Base-by-base conservation (phyloP, 306 rosid genomes). In the Mimosa bimucronata region DNA sequence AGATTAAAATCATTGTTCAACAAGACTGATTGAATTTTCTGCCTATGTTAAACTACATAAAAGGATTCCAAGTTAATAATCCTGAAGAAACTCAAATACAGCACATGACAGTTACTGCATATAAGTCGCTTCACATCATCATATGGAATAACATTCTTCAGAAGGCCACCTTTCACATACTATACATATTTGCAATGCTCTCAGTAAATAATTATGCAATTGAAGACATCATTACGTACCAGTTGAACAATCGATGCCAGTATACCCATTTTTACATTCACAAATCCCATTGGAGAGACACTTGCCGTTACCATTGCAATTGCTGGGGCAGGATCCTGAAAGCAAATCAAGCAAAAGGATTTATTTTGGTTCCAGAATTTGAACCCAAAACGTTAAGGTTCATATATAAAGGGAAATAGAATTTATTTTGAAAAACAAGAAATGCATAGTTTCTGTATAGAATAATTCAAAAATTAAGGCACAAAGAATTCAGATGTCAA, bases 211-310 rank as follows among this genome's bases (percentile, higher is more conserved):
- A 40, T 69, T 15, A 42, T 34, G 11, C 16, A 50, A 61, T 65
- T 13, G 44, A 60, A 48, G 44, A 52, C 45, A 74, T 42, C 15
- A 21, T 42, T 86, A 40, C 75, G 9, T 80, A 94, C 97, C 97
- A 3, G 98, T 92, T 66, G 97, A 91, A 84, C 97, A 92, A 82
- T 92, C 98, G 12, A 92, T 74, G 76, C 98, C 97, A 29, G 97
- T 86, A 76, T 76, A 92, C 45, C 98, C 94, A 50, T 91, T 81
- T 86, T 79, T 81, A 84, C 98, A 92, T 86, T 88, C 90, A 78
- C 98, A 92, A 28, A 92, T 77, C 85, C 97, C 97, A 29, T 79
- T 86, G 34, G 92, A 85, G 84, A 94, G 92, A 87, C 98, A 94
- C 58, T 34, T 79, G 15, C 97, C 98, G 80, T 83, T 89, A 31